Evolutionary conservation across 306 rosid species (phyloP).

Genomic region (Gastrolobium bilobum): DNA sequence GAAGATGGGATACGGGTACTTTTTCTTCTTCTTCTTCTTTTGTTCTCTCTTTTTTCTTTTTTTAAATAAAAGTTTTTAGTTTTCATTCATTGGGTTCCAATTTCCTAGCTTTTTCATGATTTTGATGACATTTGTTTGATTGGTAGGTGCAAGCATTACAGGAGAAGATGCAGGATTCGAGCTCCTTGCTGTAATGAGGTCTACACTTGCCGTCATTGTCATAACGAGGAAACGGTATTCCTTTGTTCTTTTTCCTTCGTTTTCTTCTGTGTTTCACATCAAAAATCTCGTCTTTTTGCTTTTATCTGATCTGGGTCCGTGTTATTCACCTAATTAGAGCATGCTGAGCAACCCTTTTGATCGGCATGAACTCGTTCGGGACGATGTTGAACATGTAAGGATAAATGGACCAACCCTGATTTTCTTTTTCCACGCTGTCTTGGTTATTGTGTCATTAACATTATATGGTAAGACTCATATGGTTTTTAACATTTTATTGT

Average conservation of each 20-base stretch:
- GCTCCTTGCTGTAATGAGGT: constrained; percentile 98
- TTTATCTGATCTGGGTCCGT: constrained; percentile 52
- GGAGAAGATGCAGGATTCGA: constrained; percentile 93
- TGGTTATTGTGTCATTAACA: constrained; percentile 7
- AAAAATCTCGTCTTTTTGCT: constrained; percentile 33
- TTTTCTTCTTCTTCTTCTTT: neutral
- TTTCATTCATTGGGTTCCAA: constrained; percentile 4
- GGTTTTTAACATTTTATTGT: constrained; percentile 35
- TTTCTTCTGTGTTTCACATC: neutral
- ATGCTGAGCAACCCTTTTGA: constrained; percentile 72
- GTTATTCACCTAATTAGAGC: constrained; percentile 60
- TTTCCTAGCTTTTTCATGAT: neutral
- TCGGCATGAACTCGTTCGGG: constrained; percentile 82
- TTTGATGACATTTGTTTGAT: constrained; percentile 9
- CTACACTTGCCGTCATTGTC: constrained; percentile 94
- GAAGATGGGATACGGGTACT: constrained; percentile 95
- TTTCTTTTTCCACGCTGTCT: neutral
- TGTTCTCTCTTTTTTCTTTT: neutral
- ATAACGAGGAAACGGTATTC: constrained; percentile 82
- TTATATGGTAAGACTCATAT: neutral
- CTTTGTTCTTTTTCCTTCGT: neutral
- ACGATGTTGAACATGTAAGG: constrained; percentile 78
- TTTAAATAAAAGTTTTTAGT: neutral
- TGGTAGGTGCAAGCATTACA: constrained; percentile 86
- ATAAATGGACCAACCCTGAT: constrained; percentile 3